Base-by-base conservation (phyloP, 2,329 filamentous ascomycete genomes). In the Akanthomyces uredinophilus region DNA sequence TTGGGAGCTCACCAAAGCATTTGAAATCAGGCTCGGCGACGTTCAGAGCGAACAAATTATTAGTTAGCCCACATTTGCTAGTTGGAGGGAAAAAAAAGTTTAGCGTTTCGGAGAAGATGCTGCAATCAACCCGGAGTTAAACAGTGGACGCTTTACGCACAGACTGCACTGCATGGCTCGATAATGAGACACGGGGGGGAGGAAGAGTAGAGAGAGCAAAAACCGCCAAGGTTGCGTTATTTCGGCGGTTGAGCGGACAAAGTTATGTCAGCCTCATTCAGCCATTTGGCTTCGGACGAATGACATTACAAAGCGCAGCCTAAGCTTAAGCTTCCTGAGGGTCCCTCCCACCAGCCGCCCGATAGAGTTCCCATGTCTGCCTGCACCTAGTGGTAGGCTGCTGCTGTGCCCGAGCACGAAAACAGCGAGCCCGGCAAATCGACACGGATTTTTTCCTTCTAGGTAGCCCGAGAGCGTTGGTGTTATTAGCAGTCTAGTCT, bases 1-100 rank as follows among this genome's bases (percentile, higher is more conserved):
- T 20, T 39, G 32, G 35, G n/a, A 29, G 55, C 57, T 52, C 49
- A 54, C 50, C 10, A 37, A 60, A 54, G 50, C 58, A 60, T 60
- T 60, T 60, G 49, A 53, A 60, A 60, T 60, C 58, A 60, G 24
- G 32, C 43, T n/a, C 7, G 37, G 39, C 24, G 43, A 32, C 7
- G 32, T 35, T 5, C 7, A 16, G 18, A 50, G 32, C 24, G 44
- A 41, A 51, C 39, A 35, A 35, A n/a, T n/a, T n/a, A n/a, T n/a
- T n/a, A n/a, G 32, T 8, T 8, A 35, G 32, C 22, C 57, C 37
- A 60, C 47, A 43, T 39, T 5, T 29, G 37, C 13, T 44, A 39
- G 7, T n/a, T n/a, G n/a, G 14, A 43, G 18, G 27, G 41, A 32
- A 56, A 24, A 56, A 35, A 56, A 20, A 46, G 27, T 11, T 39